Base-by-base conservation (phyloP, 208 protist species). In the Spongospora subterranea region DNA sequence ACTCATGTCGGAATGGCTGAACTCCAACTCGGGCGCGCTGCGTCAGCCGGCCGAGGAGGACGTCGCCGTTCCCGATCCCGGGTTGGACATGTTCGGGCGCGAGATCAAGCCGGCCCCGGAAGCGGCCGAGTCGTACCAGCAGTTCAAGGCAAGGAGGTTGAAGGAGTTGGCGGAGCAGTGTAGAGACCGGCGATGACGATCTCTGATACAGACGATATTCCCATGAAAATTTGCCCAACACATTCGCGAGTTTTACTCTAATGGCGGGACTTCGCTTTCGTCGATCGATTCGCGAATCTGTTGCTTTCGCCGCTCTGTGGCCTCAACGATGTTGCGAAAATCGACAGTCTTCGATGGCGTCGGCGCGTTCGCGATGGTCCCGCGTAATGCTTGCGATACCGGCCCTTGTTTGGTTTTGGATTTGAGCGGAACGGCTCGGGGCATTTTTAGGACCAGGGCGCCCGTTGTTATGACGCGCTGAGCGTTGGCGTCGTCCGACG, bases 381-480 rank as follows among this genome's bases (percentile, higher is more conserved):
- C n/a, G n/a, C n/a, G n/a, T n/a, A n/a, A n/a, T n/a, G n/a, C n/a
- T n/a, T n/a, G n/a, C n/a, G n/a, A n/a, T n/a, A n/a, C n/a, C n/a
- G n/a, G n/a, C n/a, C n/a, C n/a, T n/a, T n/a, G n/a, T n/a, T n/a
- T n/a, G n/a, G n/a, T n/a, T n/a, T n/a, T n/a, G n/a, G n/a, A n/a
- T n/a, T 60, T 60, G 17, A 82, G n/a, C 6, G 71, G 71, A 6
- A 20, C 11, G 6, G n/a, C 71, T 82, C 71, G 71, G 6, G n/a
- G 71, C 71, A 82, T 45, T n/a, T 82, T 82, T 6, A 82, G 6
- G 35, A 82, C n/a, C 17, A 82, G 71, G n/a, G 6, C 71, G 6
- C 71, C 71, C 17, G 71, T 82, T 43, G 71, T 82, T 20, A 43
- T 82, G n/a, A 82, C 71, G 6, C 71, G 71, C 71, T 82, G 71